Evolutionary conservation across 2,329 filamentous ascomycete species (phyloP).

Genomic region (Claviceps sp.): DNA sequence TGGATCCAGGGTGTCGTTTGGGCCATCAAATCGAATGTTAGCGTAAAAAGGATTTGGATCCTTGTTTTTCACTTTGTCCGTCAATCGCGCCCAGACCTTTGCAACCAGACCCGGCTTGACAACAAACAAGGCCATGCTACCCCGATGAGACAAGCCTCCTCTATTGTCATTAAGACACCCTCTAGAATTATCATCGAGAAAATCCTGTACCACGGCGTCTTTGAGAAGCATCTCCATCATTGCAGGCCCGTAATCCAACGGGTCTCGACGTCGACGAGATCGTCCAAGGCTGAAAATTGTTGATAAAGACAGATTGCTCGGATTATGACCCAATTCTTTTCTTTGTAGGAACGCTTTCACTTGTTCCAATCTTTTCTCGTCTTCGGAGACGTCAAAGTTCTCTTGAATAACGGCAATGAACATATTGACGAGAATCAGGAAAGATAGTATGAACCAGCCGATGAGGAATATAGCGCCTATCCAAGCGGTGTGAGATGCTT

Average conservation of each 20-base stretch:
- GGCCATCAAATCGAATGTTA: constrained; percentile 51
- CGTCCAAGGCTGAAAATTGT: constrained; percentile 54
- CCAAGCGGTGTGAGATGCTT: constrained; percentile 62
- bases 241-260: constrained; percentile 80
- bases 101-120: constrained; percentile 46
- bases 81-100: constrained; percentile 46
- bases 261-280: constrained; percentile 54
- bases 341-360: constrained; percentile 89
- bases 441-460: constrained; percentile 88
- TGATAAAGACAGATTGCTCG: constrained; percentile 63
- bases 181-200: constrained; percentile 62
- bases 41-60: constrained; percentile 96
- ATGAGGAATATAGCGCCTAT: constrained; percentile 85
- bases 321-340: constrained; percentile 64
- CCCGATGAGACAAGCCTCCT: constrained; percentile 19
- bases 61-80: constrained; percentile 41
- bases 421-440: constrained; percentile 97
- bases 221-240: constrained; percentile 95
- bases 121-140: constrained; percentile 21
- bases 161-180: constrained; percentile 16
- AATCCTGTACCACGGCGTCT: constrained; percentile 88
- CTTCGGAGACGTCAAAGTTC: constrained; percentile 96
- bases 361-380: constrained; percentile 93
- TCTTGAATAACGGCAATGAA: constrained; percentile 99
- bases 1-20: constrained; percentile 70